Percentiles rank a stretch among this genome's conserved stretches.
phyloP scores from a whole-genome alignment of 495 filamentous ascomycete genomes.

The Aspergillus egyptiacus region DNA sequence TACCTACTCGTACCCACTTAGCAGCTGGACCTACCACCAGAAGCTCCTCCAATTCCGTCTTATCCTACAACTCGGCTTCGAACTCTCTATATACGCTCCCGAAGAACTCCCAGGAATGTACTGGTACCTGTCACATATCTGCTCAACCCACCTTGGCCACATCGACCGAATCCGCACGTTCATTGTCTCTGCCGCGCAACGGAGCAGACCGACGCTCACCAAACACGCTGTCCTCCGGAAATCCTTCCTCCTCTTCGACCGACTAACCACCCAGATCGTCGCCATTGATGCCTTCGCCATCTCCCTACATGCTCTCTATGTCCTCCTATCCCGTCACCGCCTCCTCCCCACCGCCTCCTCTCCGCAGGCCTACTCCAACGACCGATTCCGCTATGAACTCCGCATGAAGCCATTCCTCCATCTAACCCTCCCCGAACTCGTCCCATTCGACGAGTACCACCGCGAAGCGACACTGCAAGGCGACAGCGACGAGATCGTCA shows the following conservation, averaged over 20 bases:
- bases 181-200: conserved; percentile 30
- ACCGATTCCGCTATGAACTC: conserved; percentile 70
- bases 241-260: conserved; percentile 53
- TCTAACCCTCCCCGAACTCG: conserved; percentile 65
- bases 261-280: conserved; percentile 58
- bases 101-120: conserved; percentile 90
- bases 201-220: conserved; percentile 23
- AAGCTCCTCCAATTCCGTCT: conserved; percentile 83
- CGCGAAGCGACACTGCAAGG: conserved; percentile 36
- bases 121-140: conserved; percentile 58
- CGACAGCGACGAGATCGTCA: conserved; percentile 38
- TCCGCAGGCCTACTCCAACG: conserved; percentile 61
- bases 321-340: conserved; percentile 53
- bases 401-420: conserved; percentile 83
- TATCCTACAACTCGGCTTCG: conserved; percentile 91
- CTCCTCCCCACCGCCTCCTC: conserved; percentile 50
- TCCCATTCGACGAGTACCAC: conserved; percentile 56
- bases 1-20: conserved; percentile 65
- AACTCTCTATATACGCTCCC: conserved; percentile 79
- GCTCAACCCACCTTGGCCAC: conserved; percentile 47
- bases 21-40: conserved; percentile 83
- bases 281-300: conserved; percentile 67
- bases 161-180: conserved; percentile 68
- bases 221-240: conserved; percentile 42
- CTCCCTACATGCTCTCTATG: conserved; percentile 61